Evolutionary conservation across 2,329 filamentous ascomycete species (phyloP).

Genomic region (Claviceps spartinae): DNA sequence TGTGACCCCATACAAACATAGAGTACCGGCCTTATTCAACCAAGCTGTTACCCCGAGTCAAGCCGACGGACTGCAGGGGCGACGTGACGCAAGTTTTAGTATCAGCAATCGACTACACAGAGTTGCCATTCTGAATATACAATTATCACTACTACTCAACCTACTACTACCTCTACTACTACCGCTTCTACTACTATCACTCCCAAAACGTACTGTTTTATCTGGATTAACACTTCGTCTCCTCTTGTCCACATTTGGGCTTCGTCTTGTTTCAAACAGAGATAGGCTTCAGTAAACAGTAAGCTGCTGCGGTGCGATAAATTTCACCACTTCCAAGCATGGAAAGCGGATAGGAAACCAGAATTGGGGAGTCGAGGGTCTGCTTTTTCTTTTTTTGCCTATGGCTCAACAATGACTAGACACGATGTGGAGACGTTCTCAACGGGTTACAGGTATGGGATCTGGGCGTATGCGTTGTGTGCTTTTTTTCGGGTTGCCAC

Average conservation of each 20-base stretch:
- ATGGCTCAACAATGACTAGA: not conserved
- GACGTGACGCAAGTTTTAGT: not conserved
- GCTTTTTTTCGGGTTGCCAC: not conserved
- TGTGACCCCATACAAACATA: not conserved
- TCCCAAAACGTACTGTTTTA: no score
- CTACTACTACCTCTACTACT: not conserved
- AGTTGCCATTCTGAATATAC: not conserved
- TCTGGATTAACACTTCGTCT: not conserved
- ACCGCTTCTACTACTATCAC: no score
- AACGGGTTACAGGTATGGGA: not conserved
- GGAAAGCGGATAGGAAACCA: not conserved
- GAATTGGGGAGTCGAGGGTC: not conserved
- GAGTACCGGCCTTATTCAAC: not conserved
- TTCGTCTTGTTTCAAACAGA: not conserved
- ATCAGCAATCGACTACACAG: not conserved
- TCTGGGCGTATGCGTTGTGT: not conserved
- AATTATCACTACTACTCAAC: conserved; percentile 5
- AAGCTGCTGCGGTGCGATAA: not conserved
- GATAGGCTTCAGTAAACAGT: not conserved
- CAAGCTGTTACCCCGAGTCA: not conserved
- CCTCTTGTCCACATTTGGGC: not conserved
- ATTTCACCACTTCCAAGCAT: not conserved
- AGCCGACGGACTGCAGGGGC: not conserved
- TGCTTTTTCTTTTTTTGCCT: not conserved
- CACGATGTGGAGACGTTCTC: conserved; percentile 1